Percentiles rank a stretch among this genome's conserved stretches.
These are phyloP conservation scores for Solidago caesia DNA, from an alignment of 129 eudicot species.

Conservation along the genomic window DNA sequence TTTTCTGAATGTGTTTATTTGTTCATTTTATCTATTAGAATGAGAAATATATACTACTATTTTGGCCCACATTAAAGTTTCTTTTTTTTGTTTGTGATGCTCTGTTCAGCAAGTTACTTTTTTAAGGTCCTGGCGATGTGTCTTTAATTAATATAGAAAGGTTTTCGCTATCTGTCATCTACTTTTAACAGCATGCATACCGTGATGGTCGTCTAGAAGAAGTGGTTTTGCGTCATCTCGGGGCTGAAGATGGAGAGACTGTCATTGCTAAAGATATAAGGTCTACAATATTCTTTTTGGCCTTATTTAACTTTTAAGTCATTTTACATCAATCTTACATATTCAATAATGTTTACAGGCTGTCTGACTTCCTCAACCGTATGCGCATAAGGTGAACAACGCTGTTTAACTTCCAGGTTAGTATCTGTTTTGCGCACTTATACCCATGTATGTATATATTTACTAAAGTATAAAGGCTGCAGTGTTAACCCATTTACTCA, in stretches of 20 bases:
- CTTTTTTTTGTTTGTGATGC: background rate
- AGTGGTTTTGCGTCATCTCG: conserved; percentile 83
- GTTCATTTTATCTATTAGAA: too few species aligned
- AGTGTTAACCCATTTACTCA: background rate
- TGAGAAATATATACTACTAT: too few species aligned
- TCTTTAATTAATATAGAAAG: background rate
- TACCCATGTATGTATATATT: background rate
- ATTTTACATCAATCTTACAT: background rate
- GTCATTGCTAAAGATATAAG: conserved; percentile 84
- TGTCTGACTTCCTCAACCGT: conserved; percentile 70
- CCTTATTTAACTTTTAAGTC: background rate
- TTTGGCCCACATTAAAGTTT: background rate
- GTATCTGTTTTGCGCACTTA: conserved; percentile 23
- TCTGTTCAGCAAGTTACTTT: background rate
- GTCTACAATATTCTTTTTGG: conserved; percentile 35
- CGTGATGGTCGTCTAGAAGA: conserved; percentile 96
- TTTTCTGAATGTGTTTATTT: too few species aligned
- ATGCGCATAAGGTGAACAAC: conserved; percentile 69
- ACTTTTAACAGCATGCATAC: conserved; percentile 73
- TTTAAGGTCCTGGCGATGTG: background rate
- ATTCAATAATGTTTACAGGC: conserved; percentile 42
- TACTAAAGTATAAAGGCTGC: background rate
- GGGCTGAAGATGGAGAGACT: conserved; percentile 84
- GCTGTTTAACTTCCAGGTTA: conserved; percentile 35
- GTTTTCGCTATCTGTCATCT: background rate